Base-by-base conservation (phyloP, 78 protist species). In the Planoprotostelium fungivorum region DNA sequence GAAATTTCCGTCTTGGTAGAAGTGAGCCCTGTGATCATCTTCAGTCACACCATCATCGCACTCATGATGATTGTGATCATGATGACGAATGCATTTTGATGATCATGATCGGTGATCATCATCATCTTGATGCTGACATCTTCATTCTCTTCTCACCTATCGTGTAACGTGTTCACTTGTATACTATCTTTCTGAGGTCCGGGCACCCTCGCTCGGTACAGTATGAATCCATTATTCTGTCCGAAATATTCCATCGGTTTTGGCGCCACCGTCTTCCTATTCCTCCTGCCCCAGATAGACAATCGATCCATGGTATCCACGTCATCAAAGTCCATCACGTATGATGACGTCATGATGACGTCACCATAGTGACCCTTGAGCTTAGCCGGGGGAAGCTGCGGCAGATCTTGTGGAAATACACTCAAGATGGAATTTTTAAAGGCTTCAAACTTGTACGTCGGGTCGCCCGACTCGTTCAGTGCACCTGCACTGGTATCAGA, bases 391-490 rank as follows among this genome's bases (percentile, higher is more conserved):
- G 73, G 73, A 16, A 51, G 5, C 16, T 5, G 73, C 31, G 16
- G 5, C 31, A 25, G 73, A 25, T 51, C 31, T 51, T 5, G 16
- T 51, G 73, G 73, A 51, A 25, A 51, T 25, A 16, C 73, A 25
- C 16, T 16, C 16, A 23, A 23, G 35, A 36, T 88, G 1, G 63
- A 88, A 0, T 83, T 28, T 28, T 38, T 87, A 28, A 94, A 31
- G 31, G 92, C 94, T 36, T 63, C 29, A 34, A 63, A 89, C 91
- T 93, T 93, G 83, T 73, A 37, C 37, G 36, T 85, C 36, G 51
- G 73, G 35, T 88, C 93, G 31, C 96, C 97, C 16, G 86, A 51
- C 84, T 95, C 97, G 9, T 36, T 5, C 0, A 95, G 31, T 16
- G 97, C 73, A 51, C 73, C 73, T 51, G 16, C n/a, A n/a, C 5